These are phyloP conservation scores for Boletus fagicola DNA, from an alignment of 768 basidiomycete species.

Conservation along the genomic window DNA sequence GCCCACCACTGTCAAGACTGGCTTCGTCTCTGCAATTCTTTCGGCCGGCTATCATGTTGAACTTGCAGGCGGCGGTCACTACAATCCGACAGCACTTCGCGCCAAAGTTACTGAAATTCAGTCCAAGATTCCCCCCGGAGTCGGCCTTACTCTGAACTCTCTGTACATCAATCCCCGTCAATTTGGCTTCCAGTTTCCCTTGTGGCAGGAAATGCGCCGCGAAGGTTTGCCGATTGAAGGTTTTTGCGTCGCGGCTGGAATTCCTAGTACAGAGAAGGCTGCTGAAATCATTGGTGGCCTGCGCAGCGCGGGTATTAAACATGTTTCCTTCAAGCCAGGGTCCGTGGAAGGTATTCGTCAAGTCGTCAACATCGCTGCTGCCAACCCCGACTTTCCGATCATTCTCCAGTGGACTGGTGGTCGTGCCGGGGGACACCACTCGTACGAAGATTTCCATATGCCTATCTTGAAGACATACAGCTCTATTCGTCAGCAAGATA, in stretches of 20 bases:
- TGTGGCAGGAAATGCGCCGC: slow-evolving; percentile 96
- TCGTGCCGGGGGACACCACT: slow-evolving; percentile 97
- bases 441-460: slow-evolving; percentile 98
- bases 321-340: slow-evolving; percentile 97
- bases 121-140: slow-evolving; percentile 76
- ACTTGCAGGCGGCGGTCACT: slow-evolving; percentile 97
- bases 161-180: slow-evolving; percentile 98
- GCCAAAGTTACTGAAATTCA: slow-evolving; percentile 93
- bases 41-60: slow-evolving; percentile 96
- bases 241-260: slow-evolving; percentile 98
- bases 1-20: slow-evolving; percentile 91
- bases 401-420: slow-evolving; percentile 99
- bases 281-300: slow-evolving; percentile 91
- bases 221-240: slow-evolving; percentile 97
- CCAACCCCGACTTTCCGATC: slow-evolving; percentile 94
- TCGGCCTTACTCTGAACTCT: slow-evolving; percentile 91
- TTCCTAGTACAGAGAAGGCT: slow-evolving; percentile 95
- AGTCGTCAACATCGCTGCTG: slow-evolving; percentile 91
- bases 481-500: slow-evolving; percentile 82
- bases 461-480: slow-evolving; percentile 90
- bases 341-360: slow-evolving; percentile 97
- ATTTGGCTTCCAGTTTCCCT: slow-evolving; percentile 93
- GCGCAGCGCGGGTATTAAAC: slow-evolving; percentile 82
- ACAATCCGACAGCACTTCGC: slow-evolving; percentile 85
- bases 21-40: slow-evolving; percentile 91